Evolutionary conservation across 2,329 filamentous ascomycete species (phyloP), one percentile per base, ranked within the genome.

Genomic region (Sarocladium strictum): DNA sequence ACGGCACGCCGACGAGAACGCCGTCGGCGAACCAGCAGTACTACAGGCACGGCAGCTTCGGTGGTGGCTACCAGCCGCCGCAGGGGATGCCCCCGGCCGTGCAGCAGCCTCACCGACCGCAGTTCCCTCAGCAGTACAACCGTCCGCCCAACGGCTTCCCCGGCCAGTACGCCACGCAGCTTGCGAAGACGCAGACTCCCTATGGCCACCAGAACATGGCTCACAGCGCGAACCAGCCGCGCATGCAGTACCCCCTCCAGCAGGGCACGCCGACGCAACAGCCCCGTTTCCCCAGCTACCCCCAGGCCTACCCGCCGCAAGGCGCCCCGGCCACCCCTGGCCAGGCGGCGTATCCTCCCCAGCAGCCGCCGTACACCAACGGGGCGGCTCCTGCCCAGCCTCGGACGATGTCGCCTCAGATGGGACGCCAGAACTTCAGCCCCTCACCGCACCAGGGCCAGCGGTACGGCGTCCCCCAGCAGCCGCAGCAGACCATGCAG

Each of bases 141-240:
- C 73, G 76, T 32, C 69, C 50, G n/a, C 50, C 75, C 4, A 79
- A 77, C 51, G 73, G 75, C 3, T 79, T 75, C 59, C 66, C 70
- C 9, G 69, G 67, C 53, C 72, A 70, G 49, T 81, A 76, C 58
- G 71, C 74, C 3, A 74, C 76, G 7, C 77, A 77, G 59, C 68
- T 80, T 53, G 74, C 72, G 50, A 83, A 83, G 62, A 69, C 75
- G 11, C 76, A 78, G 55, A 74, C 74, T 7, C 73, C 76, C 0
- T 82, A 79, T 55, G 74, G 76, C 11, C 78, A 81, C 55, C 72
- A 77, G 57, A 74, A 69, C 57, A 74, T 78, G 66, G 69, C 70
- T 10, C 72, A 78, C 45, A 80, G 74, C 57, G 71, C 71, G 29
- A 72, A 33, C 40, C 78, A 77, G 58, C 73, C 69, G 57, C 72